These are phyloP conservation scores for Chaetoscypha palmicola DNA, from an alignment of 2,329 filamentous ascomycete species.

Conservation along the genomic window DNA sequence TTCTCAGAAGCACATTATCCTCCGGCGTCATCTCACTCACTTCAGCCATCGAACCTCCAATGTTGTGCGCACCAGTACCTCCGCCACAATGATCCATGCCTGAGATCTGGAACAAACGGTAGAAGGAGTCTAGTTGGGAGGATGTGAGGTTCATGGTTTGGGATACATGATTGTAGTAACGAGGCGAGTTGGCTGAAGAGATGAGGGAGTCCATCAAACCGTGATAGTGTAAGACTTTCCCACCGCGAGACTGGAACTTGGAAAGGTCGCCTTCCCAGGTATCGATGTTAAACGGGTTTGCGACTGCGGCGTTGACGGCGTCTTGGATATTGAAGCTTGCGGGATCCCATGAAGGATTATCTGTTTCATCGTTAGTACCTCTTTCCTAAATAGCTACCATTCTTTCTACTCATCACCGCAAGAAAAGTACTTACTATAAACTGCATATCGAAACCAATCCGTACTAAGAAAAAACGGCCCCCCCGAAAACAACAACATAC, in stretches of 20 bases:
- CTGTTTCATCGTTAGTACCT: slow-evolving; percentile 1
- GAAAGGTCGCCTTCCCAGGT: slow-evolving; percentile 20
- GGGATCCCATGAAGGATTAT: slow-evolving; percentile 34
- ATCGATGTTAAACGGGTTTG: slow-evolving; percentile 18
- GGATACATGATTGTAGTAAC: slow-evolving; percentile 36
- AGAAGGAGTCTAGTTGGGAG: slow-evolving; percentile 36
- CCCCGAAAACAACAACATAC: slow-evolving; percentile 23
- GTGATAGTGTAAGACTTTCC: slow-evolving; percentile 21
- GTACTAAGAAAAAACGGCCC: slow-evolving; percentile 36
- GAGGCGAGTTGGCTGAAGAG: slow-evolving; percentile 36
- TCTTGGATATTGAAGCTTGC: slow-evolving; percentile 34
- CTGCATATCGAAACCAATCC: slow-evolving; percentile 43
- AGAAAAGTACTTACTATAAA: slow-evolving; percentile 30
- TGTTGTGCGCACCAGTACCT: slow-evolving; percentile 38
- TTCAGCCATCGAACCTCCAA: slow-evolving; percentile 24
- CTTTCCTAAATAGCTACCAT: no score
- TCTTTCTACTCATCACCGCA: background rate
- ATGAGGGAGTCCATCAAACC: slow-evolving; percentile 28
- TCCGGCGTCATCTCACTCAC: slow-evolving; percentile 30
- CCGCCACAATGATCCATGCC: slow-evolving; percentile 45
- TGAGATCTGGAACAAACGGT: slow-evolving; percentile 43
- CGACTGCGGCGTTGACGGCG: slow-evolving; percentile 19
- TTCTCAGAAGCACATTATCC: slow-evolving; percentile 40
- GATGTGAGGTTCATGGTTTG: slow-evolving; percentile 34
- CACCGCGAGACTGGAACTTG: slow-evolving; percentile 14